Conservation (phyloP, 768 basidiomycete species). For the Mycena leptocephala region DNA sequence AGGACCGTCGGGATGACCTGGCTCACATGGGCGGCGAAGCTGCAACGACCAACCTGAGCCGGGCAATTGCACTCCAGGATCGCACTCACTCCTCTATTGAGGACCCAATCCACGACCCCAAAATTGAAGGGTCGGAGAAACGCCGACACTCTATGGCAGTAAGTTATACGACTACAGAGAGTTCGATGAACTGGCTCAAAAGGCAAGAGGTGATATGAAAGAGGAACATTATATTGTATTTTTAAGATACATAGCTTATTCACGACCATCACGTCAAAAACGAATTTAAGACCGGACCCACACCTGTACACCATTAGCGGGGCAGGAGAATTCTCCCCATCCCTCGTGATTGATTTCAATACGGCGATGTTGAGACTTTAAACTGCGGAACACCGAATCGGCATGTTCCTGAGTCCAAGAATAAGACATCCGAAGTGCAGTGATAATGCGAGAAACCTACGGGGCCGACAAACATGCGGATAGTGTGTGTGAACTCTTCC, state of each 20-base stretch:
- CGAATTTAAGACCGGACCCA: slow-evolving; percentile 58
- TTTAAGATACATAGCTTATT: background rate
- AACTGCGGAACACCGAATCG: slow-evolving; percentile 61
- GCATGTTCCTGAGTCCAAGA: slow-evolving; percentile 50
- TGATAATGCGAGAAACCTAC: slow-evolving; percentile 56
- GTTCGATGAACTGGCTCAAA: slow-evolving; percentile 31
- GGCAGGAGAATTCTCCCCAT: slow-evolving; percentile 79
- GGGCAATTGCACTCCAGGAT: slow-evolving; percentile 33
- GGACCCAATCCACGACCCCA: background rate
- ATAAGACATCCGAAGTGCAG: background rate
- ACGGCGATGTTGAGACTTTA: slow-evolving; percentile 62
- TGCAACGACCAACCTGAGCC: slow-evolving; percentile 50
- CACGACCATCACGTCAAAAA: background rate
- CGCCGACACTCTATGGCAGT: slow-evolving; percentile 13
- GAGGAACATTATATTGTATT: slow-evolving; percentile 16
- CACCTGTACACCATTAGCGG: slow-evolving; percentile 69
- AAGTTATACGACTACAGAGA: slow-evolving; percentile 27
- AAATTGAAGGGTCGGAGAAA: slow-evolving; percentile 24
- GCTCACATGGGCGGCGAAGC: slow-evolving; percentile 65
- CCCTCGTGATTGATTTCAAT: slow-evolving; percentile 69
- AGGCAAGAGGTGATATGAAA: slow-evolving; percentile 15
- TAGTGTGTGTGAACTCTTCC: slow-evolving; percentile 54
- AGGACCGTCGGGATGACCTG: slow-evolving; percentile 62
- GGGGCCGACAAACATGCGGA: slow-evolving; percentile 79
- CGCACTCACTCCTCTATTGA: slow-evolving; percentile 25